Conservation (phyloP, 2,329 filamentous ascomycete species). For the Aspergillus melleus region DNA sequence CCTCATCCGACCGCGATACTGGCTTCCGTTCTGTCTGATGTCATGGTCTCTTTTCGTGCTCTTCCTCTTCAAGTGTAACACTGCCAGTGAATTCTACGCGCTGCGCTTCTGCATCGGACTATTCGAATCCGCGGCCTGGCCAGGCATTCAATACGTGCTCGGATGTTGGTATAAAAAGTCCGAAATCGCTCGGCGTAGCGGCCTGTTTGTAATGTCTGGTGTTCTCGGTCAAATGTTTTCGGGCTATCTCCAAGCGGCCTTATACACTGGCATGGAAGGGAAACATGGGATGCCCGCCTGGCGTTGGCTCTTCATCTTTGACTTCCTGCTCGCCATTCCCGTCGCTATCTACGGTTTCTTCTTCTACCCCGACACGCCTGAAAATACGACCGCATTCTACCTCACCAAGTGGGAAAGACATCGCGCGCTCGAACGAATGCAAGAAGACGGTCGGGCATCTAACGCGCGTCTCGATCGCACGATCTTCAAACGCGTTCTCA, state of each 20-base stretch:
- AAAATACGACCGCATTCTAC: constrained; percentile 44
- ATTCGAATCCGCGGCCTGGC: constrained; percentile 18
- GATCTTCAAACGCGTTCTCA: too few species aligned
- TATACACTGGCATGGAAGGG: constrained; percentile 52
- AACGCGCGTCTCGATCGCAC: too few species aligned
- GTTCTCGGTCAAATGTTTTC: constrained; percentile 1
- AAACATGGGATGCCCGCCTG: constrained; percentile 48
- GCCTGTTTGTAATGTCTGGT: constrained; percentile 17
- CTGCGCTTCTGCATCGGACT: constrained; percentile 22
- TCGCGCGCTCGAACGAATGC: too few species aligned
- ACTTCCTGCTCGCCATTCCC: constrained; percentile 52
- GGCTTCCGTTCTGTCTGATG: constrained; percentile 41
- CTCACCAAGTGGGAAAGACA: background rate
- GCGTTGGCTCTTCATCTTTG: constrained; percentile 58
- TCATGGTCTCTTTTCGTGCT: constrained; percentile 44
- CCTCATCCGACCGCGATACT: constrained; percentile 42
- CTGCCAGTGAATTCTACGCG: constrained; percentile 15
- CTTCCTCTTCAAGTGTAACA: constrained; percentile 34
- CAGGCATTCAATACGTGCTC: constrained; percentile 18
- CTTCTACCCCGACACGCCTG: constrained; percentile 47
- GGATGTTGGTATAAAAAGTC: constrained; percentile 20
- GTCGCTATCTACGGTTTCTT: constrained; percentile 39
- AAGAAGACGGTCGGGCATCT: too few species aligned
- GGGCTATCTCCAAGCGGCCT: constrained; percentile 43
- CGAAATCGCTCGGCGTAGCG: constrained; percentile 13